phyloP scores from a whole-genome alignment of 148 eudicot genomes.

The Amaranthus hypochondriacus region DNA sequence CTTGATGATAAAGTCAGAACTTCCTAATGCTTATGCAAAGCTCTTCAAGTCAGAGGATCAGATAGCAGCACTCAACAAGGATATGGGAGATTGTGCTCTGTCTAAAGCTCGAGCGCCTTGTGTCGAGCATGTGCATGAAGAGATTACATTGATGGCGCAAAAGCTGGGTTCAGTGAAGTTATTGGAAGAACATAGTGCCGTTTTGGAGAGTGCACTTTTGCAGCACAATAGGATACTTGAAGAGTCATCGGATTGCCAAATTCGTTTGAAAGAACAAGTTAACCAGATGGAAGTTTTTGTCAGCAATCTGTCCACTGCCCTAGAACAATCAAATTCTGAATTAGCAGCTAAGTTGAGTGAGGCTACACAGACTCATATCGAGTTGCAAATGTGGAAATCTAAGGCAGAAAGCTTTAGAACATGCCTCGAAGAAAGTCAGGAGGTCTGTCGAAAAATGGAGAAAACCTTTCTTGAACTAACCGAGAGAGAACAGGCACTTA shows the following conservation, averaged over 20 bases:
- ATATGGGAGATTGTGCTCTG: conserved; percentile 22
- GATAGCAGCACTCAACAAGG: conserved; percentile 20
- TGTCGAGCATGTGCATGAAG: conserved; percentile 32
- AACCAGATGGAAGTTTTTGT: conserved; percentile 46
- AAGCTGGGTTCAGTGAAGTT: conserved; percentile 31
- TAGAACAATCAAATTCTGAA: conserved; percentile 36
- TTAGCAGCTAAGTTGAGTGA: conserved; percentile 36
- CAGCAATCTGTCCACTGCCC: conserved; percentile 24
- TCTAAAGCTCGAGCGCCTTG: conserved; percentile 18
- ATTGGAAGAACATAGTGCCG: conserved; percentile 31
- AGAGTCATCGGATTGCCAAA: conserved; percentile 39
- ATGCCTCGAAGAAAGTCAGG: conserved; percentile 39
- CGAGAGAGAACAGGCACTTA: conserved; percentile 29
- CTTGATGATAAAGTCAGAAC: conserved; percentile 52
- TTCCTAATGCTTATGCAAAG: conserved; percentile 37
- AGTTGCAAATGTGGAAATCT: conserved; percentile 43
- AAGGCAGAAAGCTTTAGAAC: conserved; percentile 37
- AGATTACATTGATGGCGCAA: conserved; percentile 32
- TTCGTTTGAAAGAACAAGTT: conserved; percentile 41
- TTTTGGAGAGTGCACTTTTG: conserved; percentile 35
- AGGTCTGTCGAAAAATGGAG: conserved; percentile 31
- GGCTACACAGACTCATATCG: conserved; percentile 30
- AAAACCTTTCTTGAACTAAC: conserved; percentile 21
- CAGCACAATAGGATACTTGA: conserved; percentile 40
- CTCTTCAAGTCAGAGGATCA: conserved; percentile 33